Percentiles rank a stretch among this genome's conserved stretches.
phyloP scores from a whole-genome alignment of 306 rosid species.

The Glycine latifolia region DNA sequence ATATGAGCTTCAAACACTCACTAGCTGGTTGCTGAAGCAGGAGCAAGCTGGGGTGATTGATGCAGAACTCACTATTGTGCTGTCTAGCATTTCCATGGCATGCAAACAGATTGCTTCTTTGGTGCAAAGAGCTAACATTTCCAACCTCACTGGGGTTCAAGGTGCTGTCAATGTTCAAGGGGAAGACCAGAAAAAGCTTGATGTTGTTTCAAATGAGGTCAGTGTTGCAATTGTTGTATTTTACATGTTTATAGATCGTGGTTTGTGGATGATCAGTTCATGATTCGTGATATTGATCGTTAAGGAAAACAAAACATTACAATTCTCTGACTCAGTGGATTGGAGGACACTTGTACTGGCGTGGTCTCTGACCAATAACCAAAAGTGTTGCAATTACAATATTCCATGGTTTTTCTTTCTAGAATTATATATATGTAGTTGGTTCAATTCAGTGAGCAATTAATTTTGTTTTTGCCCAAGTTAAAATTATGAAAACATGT shows the following conservation, averaged over 20 bases:
- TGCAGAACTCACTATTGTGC: conserved; percentile 89
- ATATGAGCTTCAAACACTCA: conserved; percentile 74
- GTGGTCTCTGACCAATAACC: no score
- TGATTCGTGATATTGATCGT: no score
- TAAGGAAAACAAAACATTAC: no score
- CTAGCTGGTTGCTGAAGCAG: conserved; percentile 85
- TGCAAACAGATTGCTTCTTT: conserved; percentile 94
- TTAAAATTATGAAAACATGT: conserved; percentile 3
- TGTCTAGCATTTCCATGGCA: conserved; percentile 93
- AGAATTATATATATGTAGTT: neutral
- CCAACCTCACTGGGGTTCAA: conserved; percentile 89
- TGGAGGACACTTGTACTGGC: no score
- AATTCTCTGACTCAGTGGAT: no score
- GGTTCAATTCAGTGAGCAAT: conserved; percentile 5
- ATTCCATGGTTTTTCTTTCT: no score
- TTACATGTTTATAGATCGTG: no score
- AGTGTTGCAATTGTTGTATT: neutral
- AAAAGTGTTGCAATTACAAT: no score
- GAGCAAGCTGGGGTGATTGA: conserved; percentile 80
- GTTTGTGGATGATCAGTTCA: no score
- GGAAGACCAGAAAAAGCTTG: conserved; percentile 96
- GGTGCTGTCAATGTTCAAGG: conserved; percentile 94
- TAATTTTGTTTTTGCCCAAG: neutral
- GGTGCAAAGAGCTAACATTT: conserved; percentile 88
- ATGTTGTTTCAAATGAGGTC: conserved; percentile 98